phyloP scores from a whole-genome alignment of 768 basidiomycete species.

The Tremella fuciformis region DNA sequence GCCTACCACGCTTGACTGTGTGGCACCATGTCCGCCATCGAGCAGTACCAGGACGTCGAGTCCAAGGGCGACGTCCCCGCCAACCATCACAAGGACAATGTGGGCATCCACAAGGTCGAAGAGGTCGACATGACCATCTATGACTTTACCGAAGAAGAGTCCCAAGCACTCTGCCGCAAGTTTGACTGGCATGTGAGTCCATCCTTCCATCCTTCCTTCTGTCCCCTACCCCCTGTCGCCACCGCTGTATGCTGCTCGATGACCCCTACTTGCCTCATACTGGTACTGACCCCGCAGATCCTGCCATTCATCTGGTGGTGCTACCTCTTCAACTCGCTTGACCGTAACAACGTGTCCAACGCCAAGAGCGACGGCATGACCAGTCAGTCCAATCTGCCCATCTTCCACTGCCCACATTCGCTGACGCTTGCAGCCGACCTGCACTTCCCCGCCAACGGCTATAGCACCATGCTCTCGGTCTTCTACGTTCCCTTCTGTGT shows the following conservation, averaged over 20 bases:
- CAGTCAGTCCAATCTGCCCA: constrained; percentile 1
- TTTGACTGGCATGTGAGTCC: constrained; percentile 16
- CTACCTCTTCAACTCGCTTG: constrained; percentile 24
- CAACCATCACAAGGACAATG: background rate
- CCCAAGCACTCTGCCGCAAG: constrained; percentile 10
- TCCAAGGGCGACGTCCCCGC: constrained; percentile 3
- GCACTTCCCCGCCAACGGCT: constrained; percentile 28
- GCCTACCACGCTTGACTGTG: no score
- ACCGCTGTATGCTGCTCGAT: background rate
- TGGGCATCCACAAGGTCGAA: constrained; percentile 14
- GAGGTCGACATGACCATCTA: constrained; percentile 25
- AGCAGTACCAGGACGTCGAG: constrained; percentile 3
- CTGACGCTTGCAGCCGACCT: constrained; percentile 19
- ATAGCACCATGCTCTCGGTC: constrained; percentile 27
- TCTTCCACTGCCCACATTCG: background rate
- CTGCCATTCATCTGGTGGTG: constrained; percentile 12
- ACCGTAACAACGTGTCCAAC: constrained; percentile 26
- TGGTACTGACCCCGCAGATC: background rate
- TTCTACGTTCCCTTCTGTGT: constrained; percentile 25
- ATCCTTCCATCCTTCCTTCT: background rate
- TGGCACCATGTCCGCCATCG: background rate
- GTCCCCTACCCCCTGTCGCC: background rate
- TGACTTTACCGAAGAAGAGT: constrained; percentile 26
- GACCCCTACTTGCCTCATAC: no score
- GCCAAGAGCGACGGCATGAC: constrained; percentile 35